Base-by-base conservation (phyloP, 495 filamentous ascomycete genomes). In the Neurospora pannonica region DNA sequence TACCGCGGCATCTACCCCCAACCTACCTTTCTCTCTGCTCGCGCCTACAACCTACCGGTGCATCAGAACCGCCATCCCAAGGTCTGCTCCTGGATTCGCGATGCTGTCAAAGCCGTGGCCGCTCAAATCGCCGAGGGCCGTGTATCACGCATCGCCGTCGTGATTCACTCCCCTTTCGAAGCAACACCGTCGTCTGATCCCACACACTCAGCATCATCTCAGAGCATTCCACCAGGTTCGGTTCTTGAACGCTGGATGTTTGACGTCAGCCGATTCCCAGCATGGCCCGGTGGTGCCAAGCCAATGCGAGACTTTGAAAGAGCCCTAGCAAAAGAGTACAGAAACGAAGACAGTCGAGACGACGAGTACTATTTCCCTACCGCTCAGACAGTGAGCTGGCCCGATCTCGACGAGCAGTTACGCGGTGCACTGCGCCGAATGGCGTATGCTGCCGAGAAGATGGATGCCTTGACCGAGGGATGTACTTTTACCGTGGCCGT, bases 401-500 rank as follows among this genome's bases (percentile, higher is more conserved):
- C 79, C 0, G 77, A 87, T 42, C 77, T 87, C 19, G 80, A 86
- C 71, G 84, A 87, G 79, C 82, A 86, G 75, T 74, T 86, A n/a
- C 79, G 85, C 13, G 88, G 85, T 31, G 85, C 84, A 4, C 78
- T 92, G 72, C 78, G 82, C 70, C 83, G 85, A 75, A 81, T 91
- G 71, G 84, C 86, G 24, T 82, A 84, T 37, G 81, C 88, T 31
- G 90, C 89, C 75, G 87, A 90, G 62, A 85, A 84, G 37, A 83
- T 97, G 76, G 85, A 79, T 2, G 86, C 90, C 3, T 78, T 97
- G 74, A 93, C 94, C 0, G 83, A 87, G 28, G 88, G 91, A 74
- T 97, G 94, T 82, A 92, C 92, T 21, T 98, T 93, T 78, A 97
- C 93, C 17, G 85, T 98, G 36, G 93, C 91, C 39, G 90, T 97